Base-by-base conservation (phyloP, 257 asterid genomes). In the Solanum sejunctum region DNA sequence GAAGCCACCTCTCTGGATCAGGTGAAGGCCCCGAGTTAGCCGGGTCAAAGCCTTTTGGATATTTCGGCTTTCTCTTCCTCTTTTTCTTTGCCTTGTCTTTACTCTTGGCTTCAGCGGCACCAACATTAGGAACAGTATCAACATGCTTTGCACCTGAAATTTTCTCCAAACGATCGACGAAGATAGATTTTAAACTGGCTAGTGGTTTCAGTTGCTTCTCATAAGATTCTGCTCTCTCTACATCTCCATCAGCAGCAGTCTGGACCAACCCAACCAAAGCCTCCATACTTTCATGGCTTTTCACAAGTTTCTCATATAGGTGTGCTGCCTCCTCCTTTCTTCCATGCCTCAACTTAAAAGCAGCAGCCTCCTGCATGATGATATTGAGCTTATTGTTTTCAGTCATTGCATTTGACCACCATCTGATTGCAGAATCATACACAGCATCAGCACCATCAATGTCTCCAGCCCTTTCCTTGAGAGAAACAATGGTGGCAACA, bases 1-100 rank as follows among this genome's bases (percentile, higher is more conserved):
- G 98, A 32, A 96, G 91, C 99, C 98, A 96, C 90, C 98, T 92
- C 81, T 97, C 98, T 1, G 97, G 99, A 87, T 96, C 98, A 1
- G 99, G 98, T 64, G 93, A 94, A 18, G 98, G 98, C 39, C 98
- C 98, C 0, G 97, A 98, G 83, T 94, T 94, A 8, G 95, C 95
- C 1, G 97, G 98, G 86, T 97, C 94, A 26, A 93, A 97, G 55
- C 98, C 99, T 91, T 97, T 97, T 0, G 98, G 99, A 86, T 95
- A 95, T 87, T 73, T 94, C 3, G 98, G 98, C 91, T 95, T 97
- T 92, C 98, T 97, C 92, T 97, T 95, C 89, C 99, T 89, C 88
- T 95, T 95, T 87, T 95, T 95, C 96, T 95, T 96, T 1, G 89
- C 80, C 87, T 92, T 96, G 82, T 96, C 98, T 93, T 93, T 95